Evolutionary conservation across 2,329 filamentous ascomycete genomes (phyloP).

Genomic region (Fusarium scirpi): DNA sequence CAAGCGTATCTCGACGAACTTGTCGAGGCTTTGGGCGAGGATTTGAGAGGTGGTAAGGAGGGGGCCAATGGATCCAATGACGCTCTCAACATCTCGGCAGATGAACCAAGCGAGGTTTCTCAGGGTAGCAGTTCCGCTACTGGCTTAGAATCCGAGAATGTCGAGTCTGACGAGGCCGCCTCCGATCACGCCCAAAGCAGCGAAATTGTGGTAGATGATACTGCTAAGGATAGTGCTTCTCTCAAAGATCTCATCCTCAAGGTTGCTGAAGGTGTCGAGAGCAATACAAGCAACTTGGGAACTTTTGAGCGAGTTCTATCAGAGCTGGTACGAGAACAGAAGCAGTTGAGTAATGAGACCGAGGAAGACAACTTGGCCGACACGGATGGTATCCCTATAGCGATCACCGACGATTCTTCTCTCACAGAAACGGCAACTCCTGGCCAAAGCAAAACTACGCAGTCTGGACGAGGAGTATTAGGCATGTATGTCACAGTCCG

Average conservation of each 20-base stretch:
- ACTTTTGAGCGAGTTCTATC: conserved; percentile 65
- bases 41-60: conserved; percentile 47
- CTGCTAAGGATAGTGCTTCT: conserved; percentile 30
- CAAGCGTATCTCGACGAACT: conserved; percentile 63
- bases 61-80: conserved; percentile 30
- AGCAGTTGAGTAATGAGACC: conserved; percentile 41
- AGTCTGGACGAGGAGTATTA: conserved; percentile 51
- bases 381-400: background rate
- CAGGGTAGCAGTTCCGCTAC: background rate
- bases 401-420: background rate
- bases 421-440: background rate
- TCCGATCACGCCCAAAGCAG: background rate
- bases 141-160: background rate
- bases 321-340: conserved; percentile 57
- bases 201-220: conserved; percentile 2
- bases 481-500: conserved; percentile 79
- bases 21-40: conserved; percentile 60
- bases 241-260: conserved; percentile 65
- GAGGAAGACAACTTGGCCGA: conserved; percentile 7
- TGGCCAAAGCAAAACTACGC: background rate
- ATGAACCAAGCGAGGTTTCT: conserved; percentile 4
- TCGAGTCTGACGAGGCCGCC: background rate
- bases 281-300: conserved; percentile 56
- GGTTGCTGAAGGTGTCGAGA: conserved; percentile 61
- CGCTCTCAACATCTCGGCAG: conserved; percentile 4